phyloP scores from a whole-genome alignment of 345 rosid species.

The Gossypium ekmanianum region DNA sequence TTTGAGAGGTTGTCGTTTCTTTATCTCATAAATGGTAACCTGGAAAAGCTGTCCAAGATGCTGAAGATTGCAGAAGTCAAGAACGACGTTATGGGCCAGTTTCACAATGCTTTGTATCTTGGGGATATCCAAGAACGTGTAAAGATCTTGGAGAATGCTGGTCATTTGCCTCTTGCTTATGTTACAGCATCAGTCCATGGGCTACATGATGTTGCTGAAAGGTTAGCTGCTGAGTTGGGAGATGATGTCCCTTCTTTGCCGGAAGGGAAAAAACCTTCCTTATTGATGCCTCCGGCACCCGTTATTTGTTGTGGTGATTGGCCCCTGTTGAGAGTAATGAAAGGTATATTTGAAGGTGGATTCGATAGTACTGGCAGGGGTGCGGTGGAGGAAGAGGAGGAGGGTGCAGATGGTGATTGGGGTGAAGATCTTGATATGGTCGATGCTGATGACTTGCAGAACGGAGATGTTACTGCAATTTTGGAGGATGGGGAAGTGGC shows the following conservation, averaged over 20 bases:
- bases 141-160: slow-evolving; percentile 81
- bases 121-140: slow-evolving; percentile 90
- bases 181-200: slow-evolving; percentile 83
- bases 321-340: slow-evolving; percentile 93
- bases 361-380: slow-evolving; percentile 50
- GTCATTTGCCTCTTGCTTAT: slow-evolving; percentile 88
- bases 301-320: slow-evolving; percentile 82
- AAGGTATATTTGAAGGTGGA: slow-evolving; percentile 92
- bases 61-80: slow-evolving; percentile 91
- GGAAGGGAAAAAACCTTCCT: slow-evolving; percentile 61
- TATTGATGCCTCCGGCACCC: slow-evolving; percentile 77
- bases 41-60: slow-evolving; percentile 83
- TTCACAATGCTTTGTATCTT: slow-evolving; percentile 84
- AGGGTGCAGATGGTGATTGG: slow-evolving; percentile 75
- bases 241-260: slow-evolving; percentile 68
- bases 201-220: slow-evolving; percentile 64
- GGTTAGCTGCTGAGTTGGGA: slow-evolving; percentile 66
- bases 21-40: slow-evolving; percentile 81
- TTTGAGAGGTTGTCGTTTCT: slow-evolving; percentile 94
- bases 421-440: slow-evolving; percentile 75
- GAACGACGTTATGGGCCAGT: slow-evolving; percentile 94
- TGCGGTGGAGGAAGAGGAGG: slow-evolving; percentile 66
- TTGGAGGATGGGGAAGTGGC: slow-evolving; percentile 63
- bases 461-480: slow-evolving; percentile 51
- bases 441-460: slow-evolving; percentile 60